A percentile compares a stretch with the other conserved stretches of the same genome.
These are phyloP conservation scores for Periglandula ipomoeae DNA, from an alignment of 2,329 filamentous ascomycete genomes.

Conservation along the genomic window DNA sequence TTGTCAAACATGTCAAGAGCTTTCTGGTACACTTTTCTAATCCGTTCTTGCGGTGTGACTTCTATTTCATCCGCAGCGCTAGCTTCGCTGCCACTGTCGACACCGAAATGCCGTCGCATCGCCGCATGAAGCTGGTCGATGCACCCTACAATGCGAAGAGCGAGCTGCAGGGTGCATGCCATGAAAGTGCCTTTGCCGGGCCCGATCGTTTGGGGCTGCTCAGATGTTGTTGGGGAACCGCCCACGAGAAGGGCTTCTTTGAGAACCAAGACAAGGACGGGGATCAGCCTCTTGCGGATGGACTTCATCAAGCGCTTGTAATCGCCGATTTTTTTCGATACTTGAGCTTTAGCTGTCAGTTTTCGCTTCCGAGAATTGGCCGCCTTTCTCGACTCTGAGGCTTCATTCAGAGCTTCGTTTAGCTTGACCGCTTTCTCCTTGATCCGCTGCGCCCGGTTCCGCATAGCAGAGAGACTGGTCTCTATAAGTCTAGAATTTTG, in stretches of 20 bases:
- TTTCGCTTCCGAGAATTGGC: background rate
- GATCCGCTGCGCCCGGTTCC: background rate
- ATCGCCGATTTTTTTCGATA: background rate
- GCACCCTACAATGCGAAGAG: constrained; percentile 2
- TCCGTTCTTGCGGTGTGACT: background rate
- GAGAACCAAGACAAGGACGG: constrained; percentile 16
- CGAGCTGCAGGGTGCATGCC: constrained; percentile 8
- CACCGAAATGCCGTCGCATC: background rate
- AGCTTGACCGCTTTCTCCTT: background rate
- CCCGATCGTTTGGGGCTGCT: background rate
- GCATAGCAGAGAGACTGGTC: background rate
- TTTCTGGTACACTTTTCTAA: background rate
- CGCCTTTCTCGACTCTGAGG: background rate
- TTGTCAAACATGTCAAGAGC: background rate
- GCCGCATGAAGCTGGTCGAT: constrained; percentile 3
- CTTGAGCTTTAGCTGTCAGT: background rate
- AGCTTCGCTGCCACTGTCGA: background rate
- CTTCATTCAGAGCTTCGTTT: no score
- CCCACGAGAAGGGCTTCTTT: constrained; percentile 13
- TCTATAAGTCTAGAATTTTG: background rate
- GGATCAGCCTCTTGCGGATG: constrained; percentile 15
- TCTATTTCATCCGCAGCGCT: background rate
- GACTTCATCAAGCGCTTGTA: constrained; percentile 6
- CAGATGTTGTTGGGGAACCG: constrained; percentile 5
- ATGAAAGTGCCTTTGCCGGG: constrained; percentile 3